Evolutionary conservation across 2,329 filamentous ascomycete species (phyloP).

Genomic region (Zymoseptoria brevis): DNA sequence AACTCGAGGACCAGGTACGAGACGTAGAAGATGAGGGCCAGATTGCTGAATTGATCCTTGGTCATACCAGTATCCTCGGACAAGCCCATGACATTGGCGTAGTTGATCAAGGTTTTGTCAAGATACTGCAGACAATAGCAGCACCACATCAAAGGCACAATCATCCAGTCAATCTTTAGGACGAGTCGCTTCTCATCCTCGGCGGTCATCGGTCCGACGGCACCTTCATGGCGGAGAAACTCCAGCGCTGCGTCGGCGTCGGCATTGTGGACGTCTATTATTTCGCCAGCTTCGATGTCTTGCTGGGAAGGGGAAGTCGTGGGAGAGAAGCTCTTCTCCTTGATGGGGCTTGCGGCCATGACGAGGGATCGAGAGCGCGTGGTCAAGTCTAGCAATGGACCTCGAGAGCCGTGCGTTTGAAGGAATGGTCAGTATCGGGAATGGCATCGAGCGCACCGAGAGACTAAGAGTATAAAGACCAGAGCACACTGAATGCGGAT

Average conservation of each 20-base stretch:
- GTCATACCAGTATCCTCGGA: conserved; percentile 30
- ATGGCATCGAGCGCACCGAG: neutral
- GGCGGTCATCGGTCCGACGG: conserved; percentile 19
- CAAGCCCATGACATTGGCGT: conserved; percentile 37
- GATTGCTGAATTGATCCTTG: conserved; percentile 30
- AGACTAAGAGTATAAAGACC: neutral
- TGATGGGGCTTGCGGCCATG: conserved; percentile 1
- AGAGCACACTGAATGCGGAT: neutral
- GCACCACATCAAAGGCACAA: conserved; percentile 34
- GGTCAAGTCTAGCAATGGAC: neutral
- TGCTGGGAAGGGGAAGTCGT: conserved; percentile 1
- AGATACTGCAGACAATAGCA: conserved; percentile 36
- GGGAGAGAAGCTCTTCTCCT: conserved; percentile 18
- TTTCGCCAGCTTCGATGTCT: conserved; percentile 17
- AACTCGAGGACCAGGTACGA: conserved; percentile 34
- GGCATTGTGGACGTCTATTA: conserved; percentile 18
- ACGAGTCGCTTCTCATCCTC: conserved; percentile 22
- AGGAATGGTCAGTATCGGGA: neutral
- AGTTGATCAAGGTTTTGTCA: conserved; percentile 36
- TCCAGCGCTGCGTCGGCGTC: conserved; percentile 27
- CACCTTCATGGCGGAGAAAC: conserved; percentile 24
- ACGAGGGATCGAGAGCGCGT: neutral
- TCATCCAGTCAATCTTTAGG: conserved; percentile 35
- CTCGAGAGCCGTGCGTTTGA: neutral
- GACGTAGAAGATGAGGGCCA: conserved; percentile 32